A percentile compares a stretch with the other conserved stretches of the same genome.
These are phyloP conservation scores for Neonectria neomacrospora DNA, from an alignment of 2,329 filamentous ascomycete genomes.

Conservation along the genomic window DNA sequence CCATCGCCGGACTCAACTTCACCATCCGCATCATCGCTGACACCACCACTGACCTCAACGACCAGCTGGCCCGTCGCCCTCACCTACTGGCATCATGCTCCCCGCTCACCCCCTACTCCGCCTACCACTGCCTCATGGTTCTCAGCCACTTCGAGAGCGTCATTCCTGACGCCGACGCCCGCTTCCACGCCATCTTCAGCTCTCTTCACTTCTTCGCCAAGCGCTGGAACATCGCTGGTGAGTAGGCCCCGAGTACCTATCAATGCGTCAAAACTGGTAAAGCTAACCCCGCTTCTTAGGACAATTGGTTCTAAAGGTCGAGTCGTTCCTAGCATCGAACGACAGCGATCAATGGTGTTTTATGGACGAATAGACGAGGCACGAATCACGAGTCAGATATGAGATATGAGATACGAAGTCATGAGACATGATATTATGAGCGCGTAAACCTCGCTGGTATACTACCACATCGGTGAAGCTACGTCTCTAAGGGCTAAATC, in stretches of 20 bases:
- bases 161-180: slow-evolving; percentile 47
- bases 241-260: slow-evolving; percentile 15
- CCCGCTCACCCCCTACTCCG: slow-evolving; percentile 49
- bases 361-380: slow-evolving; percentile 31
- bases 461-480: slow-evolving; percentile 16
- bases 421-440: slow-evolving; percentile 14
- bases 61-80: slow-evolving; percentile 47
- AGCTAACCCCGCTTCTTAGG: slow-evolving; percentile 35
- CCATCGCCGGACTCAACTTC: slow-evolving; percentile 52
- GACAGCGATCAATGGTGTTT: slow-evolving; percentile 42
- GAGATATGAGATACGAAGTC: slow-evolving; percentile 15
- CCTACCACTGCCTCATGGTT: slow-evolving; percentile 49
- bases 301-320: slow-evolving; percentile 45
- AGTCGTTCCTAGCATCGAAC: slow-evolving; percentile 42
- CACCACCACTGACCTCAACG: slow-evolving; percentile 50
- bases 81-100: slow-evolving; percentile 48
- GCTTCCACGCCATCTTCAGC: slow-evolving; percentile 50
- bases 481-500: slow-evolving; percentile 10
- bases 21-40: slow-evolving; percentile 51
- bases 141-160: slow-evolving; percentile 49
- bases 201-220: slow-evolving; percentile 50
- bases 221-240: slow-evolving; percentile 50
- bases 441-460: slow-evolving; percentile 15
- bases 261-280: not conserved
- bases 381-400: not conserved